These are phyloP conservation scores for Annona cherimola DNA, from an alignment of 164 flowering plant genomes.

Conservation along the genomic window DNA sequence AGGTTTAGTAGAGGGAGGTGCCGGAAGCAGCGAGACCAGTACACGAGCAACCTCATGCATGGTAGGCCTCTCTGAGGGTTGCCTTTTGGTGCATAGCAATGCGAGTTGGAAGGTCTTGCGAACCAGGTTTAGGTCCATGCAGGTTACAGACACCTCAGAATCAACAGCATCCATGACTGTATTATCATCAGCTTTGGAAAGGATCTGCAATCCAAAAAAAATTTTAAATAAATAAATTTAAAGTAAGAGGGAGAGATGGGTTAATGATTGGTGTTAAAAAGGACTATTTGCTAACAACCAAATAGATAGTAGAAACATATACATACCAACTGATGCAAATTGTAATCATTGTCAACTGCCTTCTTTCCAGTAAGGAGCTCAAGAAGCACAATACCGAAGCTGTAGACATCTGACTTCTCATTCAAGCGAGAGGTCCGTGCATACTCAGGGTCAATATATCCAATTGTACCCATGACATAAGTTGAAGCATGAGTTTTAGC, in stretches of 20 bases:
- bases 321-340: slow-evolving; percentile 86
- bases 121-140: slow-evolving; percentile 61
- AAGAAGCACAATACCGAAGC: slow-evolving; percentile 90
- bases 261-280: not conserved
- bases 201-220: slow-evolving; percentile 41
- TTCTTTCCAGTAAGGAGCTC: slow-evolving; percentile 91
- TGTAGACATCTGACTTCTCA: slow-evolving; percentile 92
- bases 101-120: slow-evolving; percentile 84
- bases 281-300: not conserved
- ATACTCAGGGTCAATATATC: slow-evolving; percentile 96
- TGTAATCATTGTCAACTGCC: slow-evolving; percentile 80
- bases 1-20: slow-evolving; percentile 34
- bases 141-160: slow-evolving; percentile 86
- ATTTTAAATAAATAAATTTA: not conserved
- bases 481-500: slow-evolving; percentile 83
- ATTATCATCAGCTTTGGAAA: slow-evolving; percentile 72
- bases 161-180: slow-evolving; percentile 93
- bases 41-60: slow-evolving; percentile 85
- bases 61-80: slow-evolving; percentile 74
- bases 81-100: slow-evolving; percentile 63
- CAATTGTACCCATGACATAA: slow-evolving; percentile 84
- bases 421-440: slow-evolving; percentile 79
- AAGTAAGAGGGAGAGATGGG: not conserved
- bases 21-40: slow-evolving; percentile 57
- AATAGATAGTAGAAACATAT: not conserved